Evolutionary conservation across 208 protist genomes (phyloP), one percentile per base, ranked within the genome.

Genomic region (Acanthamoeba triangularis): DNA sequence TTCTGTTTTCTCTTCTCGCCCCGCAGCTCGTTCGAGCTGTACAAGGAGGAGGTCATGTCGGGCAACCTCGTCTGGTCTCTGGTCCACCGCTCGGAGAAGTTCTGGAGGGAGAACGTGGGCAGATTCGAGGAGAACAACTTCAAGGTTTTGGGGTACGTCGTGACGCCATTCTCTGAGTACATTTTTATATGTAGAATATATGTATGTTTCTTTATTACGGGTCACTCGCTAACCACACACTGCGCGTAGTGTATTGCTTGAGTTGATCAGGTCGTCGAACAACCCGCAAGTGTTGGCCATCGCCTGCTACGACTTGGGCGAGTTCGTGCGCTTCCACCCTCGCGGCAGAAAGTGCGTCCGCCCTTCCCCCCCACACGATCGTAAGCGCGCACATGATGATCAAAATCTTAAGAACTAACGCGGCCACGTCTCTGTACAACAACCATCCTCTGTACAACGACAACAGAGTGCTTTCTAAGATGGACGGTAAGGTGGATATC

Each of bases 31-130:
- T 97, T 96, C 41, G 95, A 97, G 90, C 84, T 96, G 76, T 97
- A 97, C 94, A 96, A 95, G 88, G 18, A 80, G 49, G 97, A 97
- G 91, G 30, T 98, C 30, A 25, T 87, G 47, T 96, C 94, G 35
- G 96, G 96, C 25, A 59, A 96, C 30, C 95, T 98, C 13, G 87
- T 96, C 33, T 98, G 98, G 98, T 96, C 93, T 67, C 97, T 97
- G 69, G 95, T 97, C 14, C 98, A 98, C 95, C 96, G 96, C 41
- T 97, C 95, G 7, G 97, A 98, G 67, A 95, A 92, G 52, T 98
- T 98, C 87, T 98, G 98, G 98, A 94, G 94, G 59, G 96, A 98
- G 56, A 98, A 98, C 88, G 52, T 95, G 23, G 69, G 61, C 25
- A 35, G 78, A 44, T 97, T 98, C 76, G 97, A 98, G 85, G 97